Conservation (phyloP, 2,329 filamentous ascomycete genomes). For the Polytolypa hystricis region DNA sequence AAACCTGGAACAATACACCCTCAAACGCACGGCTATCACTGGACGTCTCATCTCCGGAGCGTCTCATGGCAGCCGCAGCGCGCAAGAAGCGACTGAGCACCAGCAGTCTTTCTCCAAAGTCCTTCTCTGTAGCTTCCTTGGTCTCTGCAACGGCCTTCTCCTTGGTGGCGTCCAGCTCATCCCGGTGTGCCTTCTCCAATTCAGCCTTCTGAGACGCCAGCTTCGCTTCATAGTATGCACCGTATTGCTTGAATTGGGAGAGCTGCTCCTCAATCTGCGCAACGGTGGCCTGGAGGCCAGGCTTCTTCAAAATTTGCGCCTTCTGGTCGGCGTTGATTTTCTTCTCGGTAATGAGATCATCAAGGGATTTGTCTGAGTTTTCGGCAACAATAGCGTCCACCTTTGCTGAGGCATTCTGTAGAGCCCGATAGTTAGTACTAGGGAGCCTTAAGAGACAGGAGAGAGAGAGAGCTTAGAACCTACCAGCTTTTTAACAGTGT, state of each 20-base stretch:
- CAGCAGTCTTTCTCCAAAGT: constrained; percentile 45
- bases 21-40: constrained; percentile 52
- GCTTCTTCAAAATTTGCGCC: constrained; percentile 52
- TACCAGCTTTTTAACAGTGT: constrained; percentile 89
- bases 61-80: constrained; percentile 50
- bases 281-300: constrained; percentile 45
- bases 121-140: constrained; percentile 35
- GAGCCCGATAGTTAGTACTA: background rate
- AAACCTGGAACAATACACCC: constrained; percentile 51
- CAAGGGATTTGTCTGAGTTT: constrained; percentile 48
- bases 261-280: constrained; percentile 51
- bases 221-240: constrained; percentile 47
- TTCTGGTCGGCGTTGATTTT: constrained; percentile 58
- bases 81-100: constrained; percentile 51
- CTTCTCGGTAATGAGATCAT: constrained; percentile 50
- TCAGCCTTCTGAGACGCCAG: constrained; percentile 45
- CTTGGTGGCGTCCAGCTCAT: constrained; percentile 44
- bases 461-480: constrained; percentile 34
- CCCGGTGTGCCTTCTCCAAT: constrained; percentile 43
- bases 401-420: constrained; percentile 47
- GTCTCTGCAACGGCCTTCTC: constrained; percentile 41
- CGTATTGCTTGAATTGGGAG: constrained; percentile 48
- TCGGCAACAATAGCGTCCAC: constrained; percentile 50
- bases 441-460: background rate
- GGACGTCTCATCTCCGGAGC: constrained; percentile 46